These are phyloP conservation scores for Vicia villosa DNA, from an alignment of 306 rosid genomes.

Conservation along the genomic window DNA sequence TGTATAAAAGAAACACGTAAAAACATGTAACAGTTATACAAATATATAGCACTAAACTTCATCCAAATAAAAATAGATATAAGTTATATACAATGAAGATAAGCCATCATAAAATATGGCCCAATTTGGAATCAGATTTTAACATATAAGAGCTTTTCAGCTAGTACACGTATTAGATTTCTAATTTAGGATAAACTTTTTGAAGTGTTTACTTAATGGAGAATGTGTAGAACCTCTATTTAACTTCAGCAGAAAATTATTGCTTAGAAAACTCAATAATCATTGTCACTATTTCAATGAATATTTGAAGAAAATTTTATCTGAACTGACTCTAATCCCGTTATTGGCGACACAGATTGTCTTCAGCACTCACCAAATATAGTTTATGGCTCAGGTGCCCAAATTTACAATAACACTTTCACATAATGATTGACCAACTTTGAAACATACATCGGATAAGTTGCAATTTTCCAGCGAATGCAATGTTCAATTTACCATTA, in stretches of 20 bases:
- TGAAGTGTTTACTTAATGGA: background rate
- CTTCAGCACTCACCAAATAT: background rate
- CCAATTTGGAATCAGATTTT: background rate
- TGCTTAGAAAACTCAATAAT: background rate
- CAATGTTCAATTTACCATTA: background rate
- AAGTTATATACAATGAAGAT: conserved; percentile 8
- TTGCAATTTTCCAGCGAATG: background rate
- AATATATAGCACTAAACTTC: background rate
- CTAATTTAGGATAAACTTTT: background rate
- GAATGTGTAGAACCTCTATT: background rate
- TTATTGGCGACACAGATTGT: conserved; percentile 6
- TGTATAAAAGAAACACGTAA: background rate
- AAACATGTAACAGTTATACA: background rate
- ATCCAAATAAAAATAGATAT: background rate
- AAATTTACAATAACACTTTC: background rate
- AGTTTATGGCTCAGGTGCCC: background rate
- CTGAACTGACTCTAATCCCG: background rate
- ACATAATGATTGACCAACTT: background rate
- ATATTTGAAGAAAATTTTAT: background rate
- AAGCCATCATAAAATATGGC: background rate
- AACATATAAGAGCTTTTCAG: background rate
- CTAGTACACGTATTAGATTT: background rate
- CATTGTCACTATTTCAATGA: background rate
- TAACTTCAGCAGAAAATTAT: background rate
- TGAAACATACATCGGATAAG: background rate